phyloP scores from a whole-genome alignment of 2,329 filamentous ascomycete genomes.

The Pseudonectria buxi region DNA sequence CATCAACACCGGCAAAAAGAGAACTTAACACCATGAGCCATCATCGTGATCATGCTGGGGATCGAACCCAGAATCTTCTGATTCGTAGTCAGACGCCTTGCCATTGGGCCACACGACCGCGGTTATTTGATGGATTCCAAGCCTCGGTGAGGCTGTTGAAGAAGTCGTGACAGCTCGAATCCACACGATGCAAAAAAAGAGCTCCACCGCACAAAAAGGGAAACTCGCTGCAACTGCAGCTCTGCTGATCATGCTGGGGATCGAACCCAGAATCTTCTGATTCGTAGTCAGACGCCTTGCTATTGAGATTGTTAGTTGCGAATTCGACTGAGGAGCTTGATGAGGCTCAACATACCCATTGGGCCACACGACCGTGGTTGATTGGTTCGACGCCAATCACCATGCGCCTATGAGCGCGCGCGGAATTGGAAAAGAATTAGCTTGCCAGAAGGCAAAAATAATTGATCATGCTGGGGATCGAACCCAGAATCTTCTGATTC shows the following conservation, averaged over 20 bases:
- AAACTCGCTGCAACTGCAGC: neutral
- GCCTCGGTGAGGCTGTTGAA: neutral
- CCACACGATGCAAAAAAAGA: too few species aligned
- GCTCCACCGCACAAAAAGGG: too few species aligned
- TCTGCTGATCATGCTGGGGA: constrained; percentile 6
- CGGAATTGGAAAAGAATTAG: neutral
- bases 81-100: constrained; percentile 29
- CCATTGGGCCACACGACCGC: constrained; percentile 18
- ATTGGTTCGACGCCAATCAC: too few species aligned
- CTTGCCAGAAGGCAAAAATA: constrained; percentile 8
- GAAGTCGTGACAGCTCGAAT: constrained; percentile 1
- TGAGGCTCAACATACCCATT: neutral
- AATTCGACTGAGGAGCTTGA: too few species aligned
- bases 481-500: constrained; percentile 29
- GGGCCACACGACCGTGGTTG: constrained; percentile 2
- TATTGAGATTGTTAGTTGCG: constrained; percentile 4
- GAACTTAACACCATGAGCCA: too few species aligned
- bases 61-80: constrained; percentile 18
- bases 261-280: constrained; percentile 20
- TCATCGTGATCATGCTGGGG: constrained; percentile 6
- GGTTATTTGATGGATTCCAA: neutral
- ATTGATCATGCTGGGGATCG: constrained; percentile 22
- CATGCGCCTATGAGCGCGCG: neutral
- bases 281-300: constrained; percentile 29
- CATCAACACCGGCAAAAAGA: too few species aligned